phyloP scores from a whole-genome alignment of 352 stramenopile species.

The Globisporangium alternatum region DNA sequence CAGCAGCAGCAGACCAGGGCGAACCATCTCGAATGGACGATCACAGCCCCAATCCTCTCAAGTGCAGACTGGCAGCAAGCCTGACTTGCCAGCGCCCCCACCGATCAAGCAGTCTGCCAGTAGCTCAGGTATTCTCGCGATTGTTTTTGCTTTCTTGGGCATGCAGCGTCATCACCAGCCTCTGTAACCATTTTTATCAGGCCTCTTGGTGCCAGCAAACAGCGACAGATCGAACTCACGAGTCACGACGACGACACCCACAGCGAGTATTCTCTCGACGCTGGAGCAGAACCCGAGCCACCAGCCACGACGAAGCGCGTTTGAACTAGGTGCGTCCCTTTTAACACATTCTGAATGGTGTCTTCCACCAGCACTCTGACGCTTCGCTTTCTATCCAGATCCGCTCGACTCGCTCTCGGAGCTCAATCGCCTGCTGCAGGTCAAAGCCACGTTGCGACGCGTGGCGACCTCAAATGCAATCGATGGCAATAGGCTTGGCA shows the following conservation, averaged over 20 bases:
- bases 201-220: background rate
- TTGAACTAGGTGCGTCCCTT: slow-evolving; percentile 25
- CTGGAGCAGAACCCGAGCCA: slow-evolving; percentile 8
- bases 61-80: background rate
- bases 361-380: no score
- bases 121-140: background rate
- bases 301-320: slow-evolving; percentile 6
- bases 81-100: background rate
- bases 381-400: slow-evolving; percentile 20
- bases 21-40: background rate
- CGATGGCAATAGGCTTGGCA: background rate
- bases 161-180: background rate
- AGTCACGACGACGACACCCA: background rate
- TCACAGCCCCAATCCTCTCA: background rate
- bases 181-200: background rate
- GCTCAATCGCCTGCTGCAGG: slow-evolving; percentile 50
- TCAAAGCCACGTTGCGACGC: slow-evolving; percentile 44
- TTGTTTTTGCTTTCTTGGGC: background rate
- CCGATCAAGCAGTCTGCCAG: background rate
- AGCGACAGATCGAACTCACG: background rate
- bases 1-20: background rate
- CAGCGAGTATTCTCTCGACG: slow-evolving; percentile 10
- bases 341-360: no score
- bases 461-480: slow-evolving; percentile 15
- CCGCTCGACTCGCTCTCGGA: slow-evolving; percentile 51